Base-by-base conservation (phyloP, 257 asterid genomes). In the Linderniella brevidens region DNA sequence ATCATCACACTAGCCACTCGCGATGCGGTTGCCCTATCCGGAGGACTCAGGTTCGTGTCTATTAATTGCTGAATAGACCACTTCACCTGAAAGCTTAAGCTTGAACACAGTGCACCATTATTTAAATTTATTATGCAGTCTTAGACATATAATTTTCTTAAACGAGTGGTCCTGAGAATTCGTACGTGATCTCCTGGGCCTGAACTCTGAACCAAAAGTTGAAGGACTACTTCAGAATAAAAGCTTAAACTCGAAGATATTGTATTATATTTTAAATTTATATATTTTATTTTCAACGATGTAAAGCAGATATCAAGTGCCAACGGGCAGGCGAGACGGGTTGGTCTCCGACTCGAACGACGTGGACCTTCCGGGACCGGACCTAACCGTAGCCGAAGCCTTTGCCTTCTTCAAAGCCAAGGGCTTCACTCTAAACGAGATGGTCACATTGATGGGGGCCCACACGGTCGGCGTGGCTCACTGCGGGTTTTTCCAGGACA, bases 391-490 rank as follows among this genome's bases (percentile, higher is more conserved):
- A 0, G 11, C 66, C 0, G 58, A 65, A 11, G 79, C 87, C 0
- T 53, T 76, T 1, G 11, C 53, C 3, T n/a, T 47, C 16, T 85
- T 85, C 72, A 35, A 19, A 2, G 65, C 63, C 20, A 78, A 72
- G 42, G 71, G 75, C 17, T 44, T 80, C 0, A 71, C 69, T 11
- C 49, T 73, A 1, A 62, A 44, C 32, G 96, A 85, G 17, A 80
- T 81, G 93, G 82, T 72, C 52, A 55, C 78, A 0, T 93, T 85
- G 10, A 39, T 85, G 49, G 96, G 96, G 0, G 96, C 79, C 1
- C 96, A 85, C 77, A 69, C 92, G 0, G 85, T 85, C 0, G 93
- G 96, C 3, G 68, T 75, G 20, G 47, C 96, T 0, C 95, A 85
- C 4, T 85, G 95, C 13, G 57, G 45, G 8, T 80, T 85, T 18